Evolutionary conservation across 768 basidiomycete genomes (phyloP), one percentile per base, ranked within the genome.

Genomic region (Daedaleopsis sinensis): DNA sequence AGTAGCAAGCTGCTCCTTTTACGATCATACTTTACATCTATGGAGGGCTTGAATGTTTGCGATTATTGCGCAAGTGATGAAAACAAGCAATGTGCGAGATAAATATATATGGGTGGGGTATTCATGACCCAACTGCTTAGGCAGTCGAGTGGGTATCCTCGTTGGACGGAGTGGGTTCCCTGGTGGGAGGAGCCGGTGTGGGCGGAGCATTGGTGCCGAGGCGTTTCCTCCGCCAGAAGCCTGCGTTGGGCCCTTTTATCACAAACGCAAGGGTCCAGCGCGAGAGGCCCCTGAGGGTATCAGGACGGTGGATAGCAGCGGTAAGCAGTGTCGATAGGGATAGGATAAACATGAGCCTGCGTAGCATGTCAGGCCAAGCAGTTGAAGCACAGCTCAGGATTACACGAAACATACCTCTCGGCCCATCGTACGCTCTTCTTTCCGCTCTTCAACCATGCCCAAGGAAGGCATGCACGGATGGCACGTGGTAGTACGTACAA

Each of bases 1-100:
- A 54, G 80, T 98, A 39, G 94, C 87, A 9, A 96, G 89, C 64
- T 96, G 94, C 71, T 97, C 94, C 18, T 99, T 99, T 76, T 99
- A 98, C 70, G 97, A 99, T 70, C 93, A 94, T 71, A 74, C 79
- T 39, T 71, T 98, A 74, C 84, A 87, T 71, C 67, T 95, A 18
- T 99, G 96, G 96, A 76, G 73, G 48, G 89, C 81, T 36, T 94
- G 72, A 53, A 59, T 42, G 35, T 11, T 38, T 13, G 5, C 13
- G 27, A 42, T 24, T 21, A 9, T n/a, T n/a, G n/a, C n/a, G n/a
- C n/a, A n/a, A n/a, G n/a, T 32, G n/a, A 46, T 18, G 44, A 9
- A n/a, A 46, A n/a, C 18, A n/a, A 18, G 10, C 21, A n/a, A 21
- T n/a, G 13, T 46, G 44, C 44, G 21, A n/a, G 1, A 19, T 18